phyloP scores from a whole-genome alignment of 371 early-diverging fungal genomes.

The Mucor ambiguus region DNA sequence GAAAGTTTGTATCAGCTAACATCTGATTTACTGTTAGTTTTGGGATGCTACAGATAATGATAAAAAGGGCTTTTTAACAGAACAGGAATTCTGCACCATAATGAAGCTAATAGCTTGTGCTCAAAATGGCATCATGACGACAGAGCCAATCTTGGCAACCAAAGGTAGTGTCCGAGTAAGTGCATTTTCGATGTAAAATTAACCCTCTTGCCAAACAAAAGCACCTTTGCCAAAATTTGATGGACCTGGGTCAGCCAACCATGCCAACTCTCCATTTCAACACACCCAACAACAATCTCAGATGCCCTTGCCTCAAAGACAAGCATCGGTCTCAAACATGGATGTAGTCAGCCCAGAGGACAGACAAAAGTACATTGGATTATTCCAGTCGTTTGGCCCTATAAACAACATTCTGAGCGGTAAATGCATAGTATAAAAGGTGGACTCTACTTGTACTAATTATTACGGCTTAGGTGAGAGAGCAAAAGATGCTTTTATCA shows the following conservation, averaged over 20 bases:
- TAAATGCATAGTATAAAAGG: conserved; percentile 13
- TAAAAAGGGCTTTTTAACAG: conserved; percentile 75
- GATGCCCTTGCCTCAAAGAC: conserved; percentile 2
- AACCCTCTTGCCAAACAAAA: conserved; percentile 3
- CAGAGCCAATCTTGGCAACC: conserved; percentile 41
- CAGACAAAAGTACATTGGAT: conserved; percentile 63
- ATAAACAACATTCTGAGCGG: conserved; percentile 69
- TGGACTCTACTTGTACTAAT: conserved; percentile 8
- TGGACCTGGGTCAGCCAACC: conserved; percentile 31
- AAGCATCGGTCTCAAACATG: not conserved
- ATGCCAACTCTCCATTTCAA: not conserved
- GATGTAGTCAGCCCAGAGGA: conserved; percentile 61
- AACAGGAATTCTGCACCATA: conserved; percentile 75
- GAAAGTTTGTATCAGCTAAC: not conserved
- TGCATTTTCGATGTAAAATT: not conserved
- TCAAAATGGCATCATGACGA: conserved; percentile 65
- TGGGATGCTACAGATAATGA: conserved; percentile 84
- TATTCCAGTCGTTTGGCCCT: conserved; percentile 73
- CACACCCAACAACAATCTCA: conserved; percentile 10
- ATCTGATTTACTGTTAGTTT: conserved; percentile 50
- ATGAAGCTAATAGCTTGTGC: conserved; percentile 88
- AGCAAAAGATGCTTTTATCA: conserved; percentile 51
- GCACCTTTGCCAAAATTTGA: conserved; percentile 57
- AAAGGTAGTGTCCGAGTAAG: conserved; percentile 31
- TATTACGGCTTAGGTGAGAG: conserved; percentile 35